phyloP scores from a whole-genome alignment of 345 rosid species.

The Euphorbia lathyris region DNA sequence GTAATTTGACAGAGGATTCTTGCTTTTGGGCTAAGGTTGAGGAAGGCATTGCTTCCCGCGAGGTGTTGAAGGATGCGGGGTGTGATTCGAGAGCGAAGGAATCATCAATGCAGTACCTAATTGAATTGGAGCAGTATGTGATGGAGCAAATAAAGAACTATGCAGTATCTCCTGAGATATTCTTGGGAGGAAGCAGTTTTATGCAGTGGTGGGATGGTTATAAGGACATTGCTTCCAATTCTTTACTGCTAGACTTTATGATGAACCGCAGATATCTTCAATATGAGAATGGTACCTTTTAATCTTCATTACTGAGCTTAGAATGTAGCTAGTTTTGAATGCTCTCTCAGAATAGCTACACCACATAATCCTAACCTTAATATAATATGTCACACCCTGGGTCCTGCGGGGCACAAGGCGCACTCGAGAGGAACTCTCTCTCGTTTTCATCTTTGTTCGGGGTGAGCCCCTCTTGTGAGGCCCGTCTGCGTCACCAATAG shows the following conservation, averaged over 20 bases:
- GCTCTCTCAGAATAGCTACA: too few relatives aligned
- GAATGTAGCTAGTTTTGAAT: neutral
- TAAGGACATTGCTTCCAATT: slow-evolving; percentile 21
- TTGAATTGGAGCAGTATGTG: slow-evolving; percentile 38
- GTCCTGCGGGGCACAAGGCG: too few relatives aligned
- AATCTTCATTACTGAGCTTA: neutral
- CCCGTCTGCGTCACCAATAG: too few relatives aligned
- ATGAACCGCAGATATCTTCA: slow-evolving; percentile 15
- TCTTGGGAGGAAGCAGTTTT: slow-evolving; percentile 53
- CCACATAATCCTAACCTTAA: too few relatives aligned
- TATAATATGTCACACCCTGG: too few relatives aligned
- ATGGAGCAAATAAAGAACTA: slow-evolving; percentile 35
- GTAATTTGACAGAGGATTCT: slow-evolving; percentile 49
- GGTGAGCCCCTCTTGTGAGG: too few relatives aligned
- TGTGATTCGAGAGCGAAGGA: slow-evolving; percentile 9
- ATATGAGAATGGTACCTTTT: slow-evolving; percentile 28
- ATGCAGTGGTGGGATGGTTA: slow-evolving; percentile 68
- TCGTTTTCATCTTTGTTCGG: too few relatives aligned
- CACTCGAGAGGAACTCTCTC: too few relatives aligned
- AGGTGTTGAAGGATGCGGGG: slow-evolving; percentile 13
- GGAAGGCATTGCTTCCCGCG: slow-evolving; percentile 43
- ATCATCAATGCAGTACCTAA: slow-evolving; percentile 11
- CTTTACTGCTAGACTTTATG: slow-evolving; percentile 42
- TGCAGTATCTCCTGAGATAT: slow-evolving; percentile 66
- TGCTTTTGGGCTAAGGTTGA: slow-evolving; percentile 85